Evolutionary conservation across 768 basidiomycete species (phyloP), one percentile per base, ranked within the genome.

Genomic region (Mycena vulgaris): DNA sequence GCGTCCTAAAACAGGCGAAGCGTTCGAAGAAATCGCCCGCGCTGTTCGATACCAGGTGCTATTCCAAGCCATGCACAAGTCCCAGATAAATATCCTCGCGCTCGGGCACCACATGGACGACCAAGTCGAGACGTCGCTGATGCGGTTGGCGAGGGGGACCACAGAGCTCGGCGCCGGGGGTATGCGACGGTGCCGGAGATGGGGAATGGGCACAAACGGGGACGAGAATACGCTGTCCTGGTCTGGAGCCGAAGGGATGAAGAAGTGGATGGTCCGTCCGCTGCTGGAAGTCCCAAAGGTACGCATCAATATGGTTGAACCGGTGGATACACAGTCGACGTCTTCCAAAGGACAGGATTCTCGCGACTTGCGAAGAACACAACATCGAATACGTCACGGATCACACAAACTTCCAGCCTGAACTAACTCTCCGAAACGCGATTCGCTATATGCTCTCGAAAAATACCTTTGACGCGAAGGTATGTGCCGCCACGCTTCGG

Each of bases 21-120:
- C 87, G 3, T 78, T 92, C 48, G 94, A 95, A 76, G 78, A 80
- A 40, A 74, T 78, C 19, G 92, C 91, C 1, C 89, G 94, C 16
- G 74, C 78, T 1, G 91, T 88, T 33, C 88, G 95, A 25, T 90
- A 90, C 71, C 80, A 81, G 52, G 58, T 84, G 13, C 71, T 93
- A 40, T 87, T 89, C 65, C 64, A 81, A n/a, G 79, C 75, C 0
- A 87, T 93, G 87, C 75, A 77, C 7, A 67, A 71, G 2, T 67
- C 78, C 0, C 74, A 83, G 1, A 78, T 84, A 5, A 71, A 82
- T 19, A 76, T 84, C 17, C 76, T 95, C 62, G 92, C 91, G 0
- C 85, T 91, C 56, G 95, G 88, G 0, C 95, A 96, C 73, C 95
- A 96, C 75, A 86, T 87, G 4, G 93, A 96, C 75, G 95, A 96